Base-by-base conservation (phyloP, 345 rosid genomes). In the Kernera saxatilis region DNA sequence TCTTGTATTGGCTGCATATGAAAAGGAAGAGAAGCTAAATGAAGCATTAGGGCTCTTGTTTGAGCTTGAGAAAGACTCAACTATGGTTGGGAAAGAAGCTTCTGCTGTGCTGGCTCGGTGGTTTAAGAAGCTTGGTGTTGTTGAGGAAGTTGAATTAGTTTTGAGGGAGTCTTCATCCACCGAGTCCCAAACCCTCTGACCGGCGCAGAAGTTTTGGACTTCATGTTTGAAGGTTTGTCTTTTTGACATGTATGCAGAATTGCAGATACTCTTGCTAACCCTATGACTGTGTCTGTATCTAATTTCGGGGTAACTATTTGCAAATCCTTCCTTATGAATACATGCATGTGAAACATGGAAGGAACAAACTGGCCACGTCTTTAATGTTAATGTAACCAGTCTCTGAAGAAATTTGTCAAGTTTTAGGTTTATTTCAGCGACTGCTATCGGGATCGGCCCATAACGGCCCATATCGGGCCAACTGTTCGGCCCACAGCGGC, bases 61-160 rank as follows among this genome's bases (percentile, higher is more conserved):
- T 23, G 73, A 53, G 53, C 81, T 91, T 75, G 95, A 91, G 83
- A 80, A 72, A 59, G 82, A 77, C 3, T 84, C 86, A n/a, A n/a
- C n/a, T n/a, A 6, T 80, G 70, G 62, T 86, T 23, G 94, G 85
- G 8, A 86, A 77, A 70, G 96, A 87, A 81, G 87, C 90, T 44
- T 87, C 92, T 1, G 76, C 69, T 32, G 36, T 79, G 36, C 72
- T 89, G 41, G 92, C 93, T 58, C 72, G 44, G 22, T 92, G 98
- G 98, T 82, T 92, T 67, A 79, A 78, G 75, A 80, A 80, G 66
- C 80, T 92, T 15, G 96, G 98, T 54, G 86, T 88, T 39, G 85
- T 84, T 43, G 82, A 86, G 70, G 83, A 88, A 58, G 87, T 92
- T 36, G 92, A 88, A 68, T 78, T 52, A 26, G 83, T 92, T 25